phyloP scores from a whole-genome alignment of 768 basidiomycete species.

The Panaeolus papilionaceus region DNA sequence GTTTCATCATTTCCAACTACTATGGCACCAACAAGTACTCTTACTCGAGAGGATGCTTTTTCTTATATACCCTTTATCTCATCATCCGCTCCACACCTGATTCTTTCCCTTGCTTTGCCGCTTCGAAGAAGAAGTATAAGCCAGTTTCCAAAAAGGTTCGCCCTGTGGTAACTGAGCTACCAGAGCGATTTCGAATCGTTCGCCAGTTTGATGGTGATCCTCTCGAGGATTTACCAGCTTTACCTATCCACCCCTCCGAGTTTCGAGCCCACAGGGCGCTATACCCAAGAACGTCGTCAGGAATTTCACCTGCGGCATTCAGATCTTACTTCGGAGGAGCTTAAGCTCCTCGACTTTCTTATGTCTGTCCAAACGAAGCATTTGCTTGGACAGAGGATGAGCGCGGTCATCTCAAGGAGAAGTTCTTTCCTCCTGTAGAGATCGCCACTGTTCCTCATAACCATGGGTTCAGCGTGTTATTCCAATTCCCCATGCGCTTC shows the following conservation, averaged over 20 bases:
- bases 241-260: neutral
- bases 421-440: slow-evolving; percentile 37
- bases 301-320: slow-evolving; percentile 12
- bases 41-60: too few relatives aligned
- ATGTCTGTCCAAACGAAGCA: slow-evolving; percentile 28
- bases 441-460: slow-evolving; percentile 31
- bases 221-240: neutral
- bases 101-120: too few relatives aligned
- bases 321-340: slow-evolving; percentile 2
- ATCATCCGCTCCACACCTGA: too few relatives aligned
- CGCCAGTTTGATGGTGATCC: neutral
- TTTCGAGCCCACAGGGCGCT: neutral
- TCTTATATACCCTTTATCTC: too few relatives aligned
- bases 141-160: slow-evolving; percentile 8
- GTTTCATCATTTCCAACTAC: too few relatives aligned
- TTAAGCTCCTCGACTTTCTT: slow-evolving; percentile 28
- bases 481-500: too few relatives aligned
- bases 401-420: slow-evolving; percentile 34
- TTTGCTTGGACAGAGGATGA: slow-evolving; percentile 33
- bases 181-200: slow-evolving; percentile 4
- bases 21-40: too few relatives aligned
- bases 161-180: slow-evolving; percentile 5
- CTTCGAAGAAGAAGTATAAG: slow-evolving; percentile 10
- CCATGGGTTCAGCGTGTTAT: too few relatives aligned
- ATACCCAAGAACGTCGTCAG: neutral